Base-by-base conservation (phyloP, 345 rosid genomes). In the Eucalyptus marginata region DNA sequence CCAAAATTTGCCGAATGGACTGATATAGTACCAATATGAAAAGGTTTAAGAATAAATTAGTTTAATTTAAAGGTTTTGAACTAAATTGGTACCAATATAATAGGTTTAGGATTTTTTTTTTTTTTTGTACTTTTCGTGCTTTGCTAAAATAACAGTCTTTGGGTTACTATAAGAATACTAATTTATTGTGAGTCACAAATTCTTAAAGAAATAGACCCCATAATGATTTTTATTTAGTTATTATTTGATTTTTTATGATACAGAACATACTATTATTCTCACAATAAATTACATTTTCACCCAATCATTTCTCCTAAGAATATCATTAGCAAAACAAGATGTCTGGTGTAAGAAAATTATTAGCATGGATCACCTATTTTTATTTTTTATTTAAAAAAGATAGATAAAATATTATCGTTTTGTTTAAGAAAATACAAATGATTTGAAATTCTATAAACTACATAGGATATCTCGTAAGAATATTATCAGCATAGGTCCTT, bases 241-340 rank as follows among this genome's bases (percentile, higher is more conserved):
- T 52, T 52, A 52, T 52, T 52, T 52, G 10, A 18, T 52, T 52
- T 52, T 52, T 52, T 20, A 46, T 18, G 0, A 18, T 52, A 18
- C 4, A 1, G 0, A 18, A 18, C 0, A 18, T 0, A 18, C 0
- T 18, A 0, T 52, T 52, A 52, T 52, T 52, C 58, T 52, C 5
- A 52, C 0, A 52, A 52, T 52, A 52, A 52, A 52, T 52, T 52
- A 52, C 10, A 52, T 52, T 52, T 18, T 18, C 24, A 7, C 22
- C 10, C 10, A 20, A 52, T 8, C 25, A 52, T 20, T 52, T 52
- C 10, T 52, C 1, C 4, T 52, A 52, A 52, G 10, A 20, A 52
- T 52, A 52, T 20, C 58, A 52, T 56, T 24, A 25, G 29, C 29
- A 56, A 24, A 56, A 56, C 29, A 56, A 10, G 62, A 24, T 20